Evolutionary conservation across 805 yeast genomes (phyloP), one percentile per base, ranked within the genome.

Genomic region (Candida maesae): DNA sequence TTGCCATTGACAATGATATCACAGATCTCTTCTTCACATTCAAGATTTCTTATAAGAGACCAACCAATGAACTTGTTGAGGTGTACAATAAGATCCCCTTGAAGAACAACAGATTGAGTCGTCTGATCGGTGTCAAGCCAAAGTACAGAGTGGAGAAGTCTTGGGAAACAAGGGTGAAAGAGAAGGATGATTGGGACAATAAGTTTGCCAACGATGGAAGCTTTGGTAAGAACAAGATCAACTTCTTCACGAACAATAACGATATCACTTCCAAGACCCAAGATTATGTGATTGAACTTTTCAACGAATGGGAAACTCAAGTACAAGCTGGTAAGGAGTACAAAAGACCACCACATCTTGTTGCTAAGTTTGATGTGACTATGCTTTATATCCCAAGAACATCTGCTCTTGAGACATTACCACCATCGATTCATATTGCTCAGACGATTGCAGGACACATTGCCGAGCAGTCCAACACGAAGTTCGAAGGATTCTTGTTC

Each of bases 191-290:
- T 2, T 76, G 91, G 83, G 75, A 74, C 25, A 61, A 68, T 25
- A 65, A 75, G 41, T 73, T 88, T 47, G 96, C 97, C 2, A 70
- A 71, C 25, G 95, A 88, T 60, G 98, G 98, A 2, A 86, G 96
- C 27, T 89, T 86, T 70, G 96, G 88, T 8, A 73, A 91, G 53
- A 76, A 84, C 39, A 79, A 82, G 51, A 68, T 90, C 39, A 74
- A 74, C 34, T 81, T 84, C 52, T 71, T 73, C 18, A 76, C 75
- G 42, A 74, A 74, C 51, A 80, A 80, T 52, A 61, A 70, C 16
- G 71, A 70, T 23, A 67, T 84, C 34, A 74, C 72, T 14, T 83
- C 86, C 14, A 59, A 64, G 35, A 67, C 78, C 1, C 65, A 67
- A 42, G 68, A 67, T 35, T 78, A 78, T 56, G 68, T 71, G 33